Conservation (phyloP, 2,329 filamentous ascomycete genomes). For the Stagonosporopsis vannaccii region DNA sequence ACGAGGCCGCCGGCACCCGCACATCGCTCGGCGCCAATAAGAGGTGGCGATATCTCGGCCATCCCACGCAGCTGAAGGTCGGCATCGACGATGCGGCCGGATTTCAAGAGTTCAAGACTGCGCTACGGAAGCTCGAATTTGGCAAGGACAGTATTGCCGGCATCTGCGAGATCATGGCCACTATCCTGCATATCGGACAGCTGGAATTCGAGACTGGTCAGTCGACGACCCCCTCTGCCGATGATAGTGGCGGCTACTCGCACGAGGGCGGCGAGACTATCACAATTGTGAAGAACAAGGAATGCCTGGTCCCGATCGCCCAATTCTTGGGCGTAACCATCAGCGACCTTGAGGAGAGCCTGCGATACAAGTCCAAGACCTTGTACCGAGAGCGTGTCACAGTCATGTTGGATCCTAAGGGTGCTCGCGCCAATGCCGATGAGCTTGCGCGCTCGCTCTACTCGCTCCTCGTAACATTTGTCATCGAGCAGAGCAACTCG, state of each 20-base stretch:
- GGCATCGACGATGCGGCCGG: conserved; percentile 96
- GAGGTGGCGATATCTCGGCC: conserved; percentile 94
- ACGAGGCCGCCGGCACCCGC: conserved; percentile 61
- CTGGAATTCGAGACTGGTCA: conserved; percentile 88
- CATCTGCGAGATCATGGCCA: conserved; percentile 92
- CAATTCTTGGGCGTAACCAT: conserved; percentile 91
- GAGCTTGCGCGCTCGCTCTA: conserved; percentile 94
- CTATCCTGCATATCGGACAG: conserved; percentile 96
- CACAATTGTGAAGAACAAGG: conserved; percentile 92
- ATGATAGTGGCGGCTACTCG: conserved; percentile 95
- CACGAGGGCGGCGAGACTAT: conserved; percentile 89
- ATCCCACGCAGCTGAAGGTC: conserved; percentile 95
- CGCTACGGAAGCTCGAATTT: conserved; percentile 91
- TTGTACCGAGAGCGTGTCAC: conserved; percentile 97
- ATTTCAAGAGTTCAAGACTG: conserved; percentile 97
- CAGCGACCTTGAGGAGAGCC: conserved; percentile 81
- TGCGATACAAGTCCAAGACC: conserved; percentile 97
- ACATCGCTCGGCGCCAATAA: conserved; percentile 69
- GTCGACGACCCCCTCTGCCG: conserved; percentile 77
- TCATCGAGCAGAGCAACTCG: conserved; percentile 93
- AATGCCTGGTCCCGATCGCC: conserved; percentile 82
- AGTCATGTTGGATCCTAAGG: conserved; percentile 92
- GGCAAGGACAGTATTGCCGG: conserved; percentile 92
- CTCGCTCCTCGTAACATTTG: conserved; percentile 89
- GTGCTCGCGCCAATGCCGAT: conserved; percentile 89